phyloP scores from a whole-genome alignment of 495 filamentous ascomycete genomes.

The Coniosporium apollinis region DNA sequence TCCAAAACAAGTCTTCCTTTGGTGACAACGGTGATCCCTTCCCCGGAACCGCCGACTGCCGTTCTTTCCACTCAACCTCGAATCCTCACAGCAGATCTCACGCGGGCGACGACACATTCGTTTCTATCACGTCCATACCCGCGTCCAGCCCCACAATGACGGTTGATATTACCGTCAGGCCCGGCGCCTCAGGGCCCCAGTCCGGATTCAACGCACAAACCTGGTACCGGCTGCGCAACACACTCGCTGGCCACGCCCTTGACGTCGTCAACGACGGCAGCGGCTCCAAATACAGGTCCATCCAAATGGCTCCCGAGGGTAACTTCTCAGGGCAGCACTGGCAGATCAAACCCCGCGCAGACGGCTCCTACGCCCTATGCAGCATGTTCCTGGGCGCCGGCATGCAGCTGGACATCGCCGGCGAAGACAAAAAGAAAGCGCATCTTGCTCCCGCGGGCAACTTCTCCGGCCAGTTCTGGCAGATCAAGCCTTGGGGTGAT shows the following conservation, averaged over 20 bases:
- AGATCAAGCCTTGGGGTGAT: slow-evolving; percentile 10
- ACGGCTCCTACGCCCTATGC: slow-evolving; percentile 3
- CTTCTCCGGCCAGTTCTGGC: slow-evolving; percentile 8
- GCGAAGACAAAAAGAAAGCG: slow-evolving; percentile 5
- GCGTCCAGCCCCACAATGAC: too few relatives aligned
- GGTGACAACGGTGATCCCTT: too few relatives aligned
- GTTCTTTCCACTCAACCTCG: too few relatives aligned
- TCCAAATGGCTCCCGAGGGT: slow-evolving; percentile 7
- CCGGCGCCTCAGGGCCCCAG: too few relatives aligned
- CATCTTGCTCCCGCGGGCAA: neutral
- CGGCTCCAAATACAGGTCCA: neutral
- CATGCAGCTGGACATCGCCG: slow-evolving; percentile 5
- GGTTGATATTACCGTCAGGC: too few relatives aligned
- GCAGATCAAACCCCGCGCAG: slow-evolving; percentile 6
- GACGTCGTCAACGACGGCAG: slow-evolving; percentile 9
- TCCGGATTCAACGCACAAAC: too few relatives aligned
- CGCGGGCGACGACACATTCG: too few relatives aligned
- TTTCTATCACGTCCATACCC: too few relatives aligned
- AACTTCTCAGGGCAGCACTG: slow-evolving; percentile 9
- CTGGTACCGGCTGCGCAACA: too few relatives aligned
- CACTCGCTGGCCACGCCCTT: slow-evolving; percentile 4
- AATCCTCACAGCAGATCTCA: too few relatives aligned
- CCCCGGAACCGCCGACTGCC: too few relatives aligned
- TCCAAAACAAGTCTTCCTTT: too few relatives aligned
- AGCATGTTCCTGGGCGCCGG: slow-evolving; percentile 6